phyloP scores from a whole-genome alignment of 768 basidiomycete species.

The Agaricus subrufescens region DNA sequence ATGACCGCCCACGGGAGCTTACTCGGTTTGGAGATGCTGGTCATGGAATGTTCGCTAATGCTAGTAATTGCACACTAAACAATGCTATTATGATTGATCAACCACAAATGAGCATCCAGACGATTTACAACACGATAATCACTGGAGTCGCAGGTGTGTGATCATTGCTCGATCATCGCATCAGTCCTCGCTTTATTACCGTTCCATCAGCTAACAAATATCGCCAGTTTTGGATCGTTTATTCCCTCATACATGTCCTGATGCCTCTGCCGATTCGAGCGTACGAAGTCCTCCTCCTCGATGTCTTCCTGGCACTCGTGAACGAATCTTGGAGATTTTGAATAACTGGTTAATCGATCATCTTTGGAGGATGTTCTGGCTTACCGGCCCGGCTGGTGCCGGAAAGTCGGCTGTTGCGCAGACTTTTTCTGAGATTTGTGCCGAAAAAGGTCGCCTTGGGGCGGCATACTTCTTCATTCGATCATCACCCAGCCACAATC shows the following conservation, averaged over 20 bases:
- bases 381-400: constrained; percentile 4
- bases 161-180: background rate
- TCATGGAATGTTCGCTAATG: background rate
- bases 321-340: background rate
- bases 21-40: too few species aligned
- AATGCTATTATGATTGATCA: background rate
- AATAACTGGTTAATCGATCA: background rate
- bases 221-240: background rate
- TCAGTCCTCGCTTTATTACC: background rate
- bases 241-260: background rate
- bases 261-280: background rate
- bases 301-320: background rate
- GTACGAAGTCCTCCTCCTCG: constrained; percentile 1
- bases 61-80: background rate
- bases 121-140: background rate
- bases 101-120: background rate
- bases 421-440: constrained; percentile 5
- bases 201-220: too few species aligned
- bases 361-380: constrained; percentile 4
- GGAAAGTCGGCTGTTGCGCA: constrained; percentile 11
- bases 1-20: too few species aligned
- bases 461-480: constrained; percentile 9
- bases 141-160: background rate
- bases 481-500: background rate
- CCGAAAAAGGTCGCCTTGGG: background rate